phyloP scores from a whole-genome alignment of 139 green algal species.

The Coccomyxa sp. region DNA sequence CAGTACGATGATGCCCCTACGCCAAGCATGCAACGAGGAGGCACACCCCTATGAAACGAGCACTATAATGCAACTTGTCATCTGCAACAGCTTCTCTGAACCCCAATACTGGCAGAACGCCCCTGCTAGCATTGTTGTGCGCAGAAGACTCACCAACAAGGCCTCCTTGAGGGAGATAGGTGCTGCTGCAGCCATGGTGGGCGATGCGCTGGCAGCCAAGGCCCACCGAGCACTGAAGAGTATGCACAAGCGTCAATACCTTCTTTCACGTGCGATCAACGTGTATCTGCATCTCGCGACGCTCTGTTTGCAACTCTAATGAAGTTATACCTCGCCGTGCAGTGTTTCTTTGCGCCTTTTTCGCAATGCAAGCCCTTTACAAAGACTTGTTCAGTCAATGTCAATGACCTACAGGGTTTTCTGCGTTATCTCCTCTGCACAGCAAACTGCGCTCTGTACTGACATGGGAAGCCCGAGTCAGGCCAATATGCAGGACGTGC shows the following conservation, averaged over 20 bases:
- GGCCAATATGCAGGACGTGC: too few species aligned
- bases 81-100: not conserved
- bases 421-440: too few species aligned
- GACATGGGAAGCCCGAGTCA: too few species aligned
- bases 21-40: not conserved
- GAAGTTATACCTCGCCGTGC: not conserved
- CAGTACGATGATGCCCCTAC: not conserved
- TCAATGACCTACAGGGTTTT: too few species aligned
- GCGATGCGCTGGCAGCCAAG: not conserved
- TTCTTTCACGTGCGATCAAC: not conserved
- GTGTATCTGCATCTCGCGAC: not conserved
- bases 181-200: conserved; percentile 21
- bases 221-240: not conserved
- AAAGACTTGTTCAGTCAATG: too few species aligned
- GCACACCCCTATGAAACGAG: not conserved
- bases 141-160: conserved; percentile 10
- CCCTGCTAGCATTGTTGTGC: not conserved
- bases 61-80: not conserved
- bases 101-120: not conserved
- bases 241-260: not conserved
- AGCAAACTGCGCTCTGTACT: too few species aligned
- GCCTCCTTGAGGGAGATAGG: conserved; percentile 23
- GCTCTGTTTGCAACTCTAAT: not conserved
- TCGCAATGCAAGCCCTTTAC: not conserved
- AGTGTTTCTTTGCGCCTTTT: not conserved